Evolutionary conservation across 331 rosid species (phyloP).

Genomic region (Pyrus hybrid): DNA sequence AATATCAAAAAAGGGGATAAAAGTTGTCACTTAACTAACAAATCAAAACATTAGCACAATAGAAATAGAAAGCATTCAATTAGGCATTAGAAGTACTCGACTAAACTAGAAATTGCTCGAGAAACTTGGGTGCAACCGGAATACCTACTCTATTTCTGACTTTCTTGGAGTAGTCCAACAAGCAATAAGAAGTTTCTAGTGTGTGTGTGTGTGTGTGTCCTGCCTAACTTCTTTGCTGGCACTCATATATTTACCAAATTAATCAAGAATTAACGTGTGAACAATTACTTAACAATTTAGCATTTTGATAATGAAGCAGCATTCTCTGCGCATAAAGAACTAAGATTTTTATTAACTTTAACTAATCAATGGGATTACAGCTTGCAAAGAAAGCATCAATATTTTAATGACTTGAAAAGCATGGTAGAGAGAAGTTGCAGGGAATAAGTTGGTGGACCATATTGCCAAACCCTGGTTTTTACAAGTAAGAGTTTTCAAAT

Average conservation of each 20-base stretch:
- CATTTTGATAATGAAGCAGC: not conserved
- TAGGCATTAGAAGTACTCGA: not conserved
- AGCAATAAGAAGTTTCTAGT: not conserved
- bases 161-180: not conserved
- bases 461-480: conserved; percentile 29
- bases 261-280: not conserved
- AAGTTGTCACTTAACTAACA: not conserved
- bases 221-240: not conserved
- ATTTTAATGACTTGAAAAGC: conserved; percentile 1
- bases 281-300: not conserved
- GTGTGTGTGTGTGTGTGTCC: not conserved
- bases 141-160: too few species aligned
- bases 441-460: conserved; percentile 21
- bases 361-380: conserved; percentile 30
- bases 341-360: not conserved
- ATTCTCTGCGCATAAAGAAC: not conserved
- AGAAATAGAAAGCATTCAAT: not conserved
- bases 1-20: not conserved
- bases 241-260: not conserved
- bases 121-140: too few species aligned
- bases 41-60: too few species aligned
- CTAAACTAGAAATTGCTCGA: not conserved
- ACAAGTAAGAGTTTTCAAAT: conserved; percentile 14
- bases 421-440: not conserved
- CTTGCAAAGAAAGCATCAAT: conserved; percentile 11